Percentiles rank a stretch among this genome's conserved stretches.
Conservation (phyloP, 345 rosid genomes). For the Bruguiera parviflora region DNA sequence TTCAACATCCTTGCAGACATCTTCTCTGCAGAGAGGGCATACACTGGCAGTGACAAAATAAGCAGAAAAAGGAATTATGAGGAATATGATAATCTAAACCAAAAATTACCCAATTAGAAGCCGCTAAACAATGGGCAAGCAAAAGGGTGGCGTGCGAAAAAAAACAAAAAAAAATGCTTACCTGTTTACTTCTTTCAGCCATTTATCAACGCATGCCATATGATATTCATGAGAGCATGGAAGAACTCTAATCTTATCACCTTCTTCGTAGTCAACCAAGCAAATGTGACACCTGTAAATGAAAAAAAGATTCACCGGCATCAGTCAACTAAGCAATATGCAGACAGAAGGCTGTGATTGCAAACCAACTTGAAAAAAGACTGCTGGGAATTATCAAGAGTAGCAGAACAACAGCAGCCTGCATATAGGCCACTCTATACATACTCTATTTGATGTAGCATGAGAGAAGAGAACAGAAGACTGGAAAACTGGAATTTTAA, state of each 20-base stretch:
- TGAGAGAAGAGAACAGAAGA: too few relatives aligned
- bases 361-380: not conserved
- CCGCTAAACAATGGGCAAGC: not conserved
- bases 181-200: constrained; percentile 29
- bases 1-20: constrained; percentile 24
- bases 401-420: not conserved
- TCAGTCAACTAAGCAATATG: not conserved
- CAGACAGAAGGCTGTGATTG: not conserved
- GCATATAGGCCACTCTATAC: not conserved
- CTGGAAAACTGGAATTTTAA: too few relatives aligned
- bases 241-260: constrained; percentile 25
- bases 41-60: constrained; percentile 14
- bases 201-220: constrained; percentile 24
- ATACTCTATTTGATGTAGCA: too few relatives aligned
- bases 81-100: not conserved
- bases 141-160: not conserved
- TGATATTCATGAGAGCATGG: constrained; percentile 31
- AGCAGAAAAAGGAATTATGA: not conserved
- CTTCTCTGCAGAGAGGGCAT: constrained; percentile 30
- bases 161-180: not conserved
- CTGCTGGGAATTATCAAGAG: not conserved
- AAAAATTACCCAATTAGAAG: not conserved
- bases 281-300: constrained; percentile 27
- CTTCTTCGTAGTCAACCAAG: constrained; percentile 27
- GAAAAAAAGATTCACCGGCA: not conserved